Evolutionary conservation across 2,329 filamentous ascomycete species (phyloP).

Genomic region (Penicillium aurantiogriseum): DNA sequence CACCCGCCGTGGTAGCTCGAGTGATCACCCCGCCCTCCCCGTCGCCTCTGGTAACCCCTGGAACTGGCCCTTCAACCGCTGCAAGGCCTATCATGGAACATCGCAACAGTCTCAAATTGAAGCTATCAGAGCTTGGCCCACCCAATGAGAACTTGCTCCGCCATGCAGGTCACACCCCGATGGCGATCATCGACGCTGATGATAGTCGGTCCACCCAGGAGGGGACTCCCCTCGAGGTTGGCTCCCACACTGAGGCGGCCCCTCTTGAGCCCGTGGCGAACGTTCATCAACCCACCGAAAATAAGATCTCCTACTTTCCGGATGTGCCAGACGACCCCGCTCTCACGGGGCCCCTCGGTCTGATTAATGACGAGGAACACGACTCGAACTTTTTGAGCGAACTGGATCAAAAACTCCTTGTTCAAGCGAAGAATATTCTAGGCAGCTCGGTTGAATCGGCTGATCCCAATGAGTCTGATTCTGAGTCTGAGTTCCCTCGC

Average conservation of each 20-base stretch:
- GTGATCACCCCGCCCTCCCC: constrained; percentile 45
- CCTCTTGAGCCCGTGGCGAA: constrained; percentile 35
- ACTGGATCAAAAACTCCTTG: constrained; percentile 45
- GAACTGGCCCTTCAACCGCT: constrained; percentile 23
- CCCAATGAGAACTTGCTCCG: constrained; percentile 42
- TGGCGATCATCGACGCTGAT: constrained; percentile 42
- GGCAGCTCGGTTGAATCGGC: constrained; percentile 25
- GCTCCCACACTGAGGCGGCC: constrained; percentile 27
- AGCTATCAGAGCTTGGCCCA: constrained; percentile 38
- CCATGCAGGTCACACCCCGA: constrained; percentile 47
- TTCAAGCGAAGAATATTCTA: constrained; percentile 38
- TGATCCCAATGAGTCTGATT: constrained; percentile 25
- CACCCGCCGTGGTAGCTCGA: constrained; percentile 44
- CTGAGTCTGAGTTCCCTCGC: constrained; percentile 23
- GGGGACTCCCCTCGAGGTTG: constrained; percentile 23
- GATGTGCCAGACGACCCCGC: constrained; percentile 44
- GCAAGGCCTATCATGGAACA: constrained; percentile 28
- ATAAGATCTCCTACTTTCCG: constrained; percentile 43
- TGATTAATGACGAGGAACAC: constrained; percentile 42
- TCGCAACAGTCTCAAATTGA: constrained; percentile 34
- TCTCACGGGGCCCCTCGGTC: constrained; percentile 44
- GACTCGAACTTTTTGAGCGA: constrained; percentile 43
- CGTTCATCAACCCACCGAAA: constrained; percentile 38
- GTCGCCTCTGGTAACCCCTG: constrained; percentile 26
- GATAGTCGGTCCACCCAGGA: constrained; percentile 26